Base-by-base conservation (phyloP, 441 rosid species). In the Capsella rubella region DNA sequence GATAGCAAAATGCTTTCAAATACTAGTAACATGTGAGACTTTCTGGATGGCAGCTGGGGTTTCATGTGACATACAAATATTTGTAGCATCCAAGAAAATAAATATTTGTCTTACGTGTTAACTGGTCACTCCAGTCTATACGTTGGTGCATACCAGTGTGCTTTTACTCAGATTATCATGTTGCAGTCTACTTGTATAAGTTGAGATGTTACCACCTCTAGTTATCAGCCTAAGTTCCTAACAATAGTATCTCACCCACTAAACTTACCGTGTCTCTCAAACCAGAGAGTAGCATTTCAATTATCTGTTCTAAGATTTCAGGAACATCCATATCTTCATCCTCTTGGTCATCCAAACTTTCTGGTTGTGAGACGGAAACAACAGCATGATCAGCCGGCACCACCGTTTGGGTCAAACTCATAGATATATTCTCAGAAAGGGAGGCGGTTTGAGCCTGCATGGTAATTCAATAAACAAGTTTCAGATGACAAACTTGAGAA, bases 281-380 rank as follows among this genome's bases (percentile, higher is more conserved):
- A 70, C 97, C 94, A 80, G 88, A 79, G 64, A 94, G 94, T 71
- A 92, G 77, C 86, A 89, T 85, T 77, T 89, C 99, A 71, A 94
- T 88, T 52, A 89, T 90, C 76, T 92, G 97, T 84, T 94, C 99
- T 54, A 94, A 27, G 69, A 84, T 82, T 37, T 92, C 97, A 60
- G 97, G 99, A 76, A 94, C 84, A 45, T 94, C 97, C 87, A 89
- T 87, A 70, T 83, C 95, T 73, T 90, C 95, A 71, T 89, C 95
- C 71, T 84, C 80, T 13, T 75, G 40, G 74, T 59, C 74, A 76
- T 78, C 69, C 4, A 63, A 59, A 74, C 63, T 64, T 64, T 84
- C 85, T 77, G 79, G 79, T 71, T 75, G 64, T 32, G 58, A 74
- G 60, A 61, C 62, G 25, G 43, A 67, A 64, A 75, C 54, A 25